Base-by-base conservation (phyloP, 768 basidiomycete genomes). In the Porphyrellus cyaneotinctus region DNA sequence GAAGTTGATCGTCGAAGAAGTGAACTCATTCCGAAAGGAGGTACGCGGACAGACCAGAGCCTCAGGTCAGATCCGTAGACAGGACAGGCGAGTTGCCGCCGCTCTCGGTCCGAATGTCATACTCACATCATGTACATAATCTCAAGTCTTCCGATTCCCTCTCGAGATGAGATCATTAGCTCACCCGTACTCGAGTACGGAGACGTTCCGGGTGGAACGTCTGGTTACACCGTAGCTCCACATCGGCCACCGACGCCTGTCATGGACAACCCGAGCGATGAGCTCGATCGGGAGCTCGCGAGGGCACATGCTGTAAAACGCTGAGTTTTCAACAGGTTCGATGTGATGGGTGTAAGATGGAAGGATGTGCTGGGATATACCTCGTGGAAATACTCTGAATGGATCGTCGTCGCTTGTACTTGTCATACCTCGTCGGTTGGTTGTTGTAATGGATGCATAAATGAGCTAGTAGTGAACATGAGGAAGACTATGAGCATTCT, bases 1-100 rank as follows among this genome's bases (percentile, higher is more conserved):
- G 72, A 83, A 81, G 57, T 71, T 98, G 67, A 99, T 99, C 61
- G 84, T 98, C 22, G 83, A 95, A 26, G 95, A 98, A 70, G 95
- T 97, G 35, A 84, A 83, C 54, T 67, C 78, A 13, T 98, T 99
- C 83, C 84, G 97, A 33, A 80, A 87, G 10, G 85, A 94, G 66
- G 95, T 98, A 9, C 82, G 95, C 50, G 78, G 80, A n/a, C 91
- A 94, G 62, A 83, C 87, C 13, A 76, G 88, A 33, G 82, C 81
- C 2, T 74, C 82, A 11, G 83, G 83, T 6, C 87, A 88, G 66
- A 80, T 88, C 42, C 84, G 86, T 46, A 76, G 85, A 47, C 87
- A 90, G 66, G 88, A 90, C 56, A 89, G 84, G 88, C 87, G 51
- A 52, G 66, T 32, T n/a, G 1, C 49, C 14, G 3, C 39, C 15